Evolutionary conservation across 495 filamentous ascomycete species (phyloP), one percentile per base, ranked within the genome.

Genomic region (Hyphodiscus hymeniophilus): DNA sequence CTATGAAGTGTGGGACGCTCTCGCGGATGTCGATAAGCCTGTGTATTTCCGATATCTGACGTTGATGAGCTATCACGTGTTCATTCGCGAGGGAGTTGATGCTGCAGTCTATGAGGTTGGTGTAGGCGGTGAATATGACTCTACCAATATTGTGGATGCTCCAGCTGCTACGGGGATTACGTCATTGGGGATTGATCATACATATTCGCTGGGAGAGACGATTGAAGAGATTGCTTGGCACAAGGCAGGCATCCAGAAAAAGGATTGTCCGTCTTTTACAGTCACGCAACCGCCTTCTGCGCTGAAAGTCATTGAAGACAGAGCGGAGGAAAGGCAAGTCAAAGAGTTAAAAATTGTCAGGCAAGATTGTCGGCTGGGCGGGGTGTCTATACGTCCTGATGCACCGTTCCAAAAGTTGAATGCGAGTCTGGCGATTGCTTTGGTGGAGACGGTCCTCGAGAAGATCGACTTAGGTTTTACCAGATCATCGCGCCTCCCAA

Each of bases 141-240:
- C 84, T 20, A 98, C 92, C 6, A 98, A 98, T 57, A 75, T 97
- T n/a, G 76, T 96, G 15, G 70, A 74, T 16, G 65, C 74, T 20
- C 91, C 91, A 6, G 77, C 77, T 12, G 85, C 79, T 2, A 76
- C 76, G 3, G 89, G 82, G 0, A 86, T 98, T 36, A 87, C 81
- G 11, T 89, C 81, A 39, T 69, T 98, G 20, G 92, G 89, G 7
- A 94, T 98, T 52, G 94, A 98, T 55, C 92, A 98, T 57, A 78
- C 81, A 12, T 72, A 70, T 13, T 70, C 89, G 60, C 75, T 98
- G 26, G 92, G 92, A 12, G 63, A 76, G 28, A 94, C 92, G 0
- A 80, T 95, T 34, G 85, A 89, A 40, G 75, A 90, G 53, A 98
- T 98, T 50, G 91, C 94, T 3, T 97, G 94, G 92, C 91, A 98